Conservation (phyloP, 2,329 filamentous ascomycete genomes). For the Metarhizium brunneum region DNA sequence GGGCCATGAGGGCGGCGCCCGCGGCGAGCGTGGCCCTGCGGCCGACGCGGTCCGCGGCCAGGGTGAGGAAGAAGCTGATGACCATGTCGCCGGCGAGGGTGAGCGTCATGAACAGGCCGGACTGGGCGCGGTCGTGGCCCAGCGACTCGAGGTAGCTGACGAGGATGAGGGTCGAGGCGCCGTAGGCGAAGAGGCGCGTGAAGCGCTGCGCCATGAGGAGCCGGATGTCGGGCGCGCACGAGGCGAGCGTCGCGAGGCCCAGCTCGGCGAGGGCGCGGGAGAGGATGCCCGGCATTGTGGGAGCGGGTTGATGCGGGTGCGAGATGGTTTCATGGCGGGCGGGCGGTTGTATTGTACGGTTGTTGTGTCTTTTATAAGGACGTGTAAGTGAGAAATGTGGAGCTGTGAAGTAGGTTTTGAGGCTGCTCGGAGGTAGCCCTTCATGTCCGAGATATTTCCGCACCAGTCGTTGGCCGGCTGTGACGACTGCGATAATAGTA, state of each 20-base stretch:
- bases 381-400: too few relatives aligned
- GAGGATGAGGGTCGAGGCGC: conserved; percentile 46
- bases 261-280: conserved; percentile 13
- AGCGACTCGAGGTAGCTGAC: conserved; percentile 45
- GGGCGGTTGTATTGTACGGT: too few relatives aligned
- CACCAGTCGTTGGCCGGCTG: not conserved
- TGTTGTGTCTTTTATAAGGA: too few relatives aligned
- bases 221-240: conserved; percentile 36
- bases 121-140: conserved; percentile 37
- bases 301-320: not conserved
- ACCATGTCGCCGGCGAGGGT: conserved; percentile 50
- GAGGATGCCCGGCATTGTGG: not conserved
- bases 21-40: conserved; percentile 42
- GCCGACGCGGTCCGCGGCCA: conserved; percentile 49
- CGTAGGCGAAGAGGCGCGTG: conserved; percentile 55
- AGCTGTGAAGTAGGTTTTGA: too few relatives aligned
- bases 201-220: conserved; percentile 50
- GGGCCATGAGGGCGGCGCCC: conserved; percentile 46
- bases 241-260: conserved; percentile 16
- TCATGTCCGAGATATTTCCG: not conserved
- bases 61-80: conserved; percentile 49
- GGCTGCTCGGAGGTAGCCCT: too few relatives aligned
- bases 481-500: too few relatives aligned
- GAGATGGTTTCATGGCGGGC: too few relatives aligned
- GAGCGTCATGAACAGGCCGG: conserved; percentile 57